phyloP scores from a whole-genome alignment of 495 filamentous ascomycete species.

The Podospora sp. region DNA sequence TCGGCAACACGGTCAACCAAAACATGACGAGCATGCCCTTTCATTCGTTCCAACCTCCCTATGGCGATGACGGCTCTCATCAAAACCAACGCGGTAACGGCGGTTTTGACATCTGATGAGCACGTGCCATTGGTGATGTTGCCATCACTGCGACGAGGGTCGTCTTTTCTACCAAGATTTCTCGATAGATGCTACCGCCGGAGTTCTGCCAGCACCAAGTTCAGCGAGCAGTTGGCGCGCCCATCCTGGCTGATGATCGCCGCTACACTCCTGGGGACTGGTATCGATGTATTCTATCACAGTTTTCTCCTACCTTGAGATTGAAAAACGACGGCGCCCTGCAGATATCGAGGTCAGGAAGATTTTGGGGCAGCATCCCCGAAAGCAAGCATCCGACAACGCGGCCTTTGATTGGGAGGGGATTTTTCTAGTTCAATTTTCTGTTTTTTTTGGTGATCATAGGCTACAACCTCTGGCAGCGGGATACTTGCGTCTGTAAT shows the following conservation, averaged over 20 bases:
- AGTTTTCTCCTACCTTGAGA: not conserved
- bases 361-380: too few species aligned
- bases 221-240: not conserved
- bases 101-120: conserved; percentile 30
- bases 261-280: not conserved
- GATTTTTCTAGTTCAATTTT: not conserved
- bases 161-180: not conserved
- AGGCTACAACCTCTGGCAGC: conserved; percentile 7
- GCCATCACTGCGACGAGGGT: not conserved
- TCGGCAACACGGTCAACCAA: conserved; percentile 23
- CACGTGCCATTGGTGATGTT: not conserved
- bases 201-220: not conserved
- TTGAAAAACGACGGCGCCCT: not conserved
- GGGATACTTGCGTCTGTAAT: conserved; percentile 26
- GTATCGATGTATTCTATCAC: not conserved
- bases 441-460: conserved; percentile 2
- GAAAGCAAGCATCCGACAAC: too few species aligned
- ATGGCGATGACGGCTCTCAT: conserved; percentile 19
- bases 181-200: too few species aligned
- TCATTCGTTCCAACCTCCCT: conserved; percentile 21
- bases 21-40: conserved; percentile 26
- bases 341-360: not conserved
- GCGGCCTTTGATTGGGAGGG: not conserved
- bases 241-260: not conserved
- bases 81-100: conserved; percentile 21